These are phyloP conservation scores for Tetrahymena malaccensis DNA, from an alignment of 73 alveolate species.

Conservation along the genomic window DNA sequence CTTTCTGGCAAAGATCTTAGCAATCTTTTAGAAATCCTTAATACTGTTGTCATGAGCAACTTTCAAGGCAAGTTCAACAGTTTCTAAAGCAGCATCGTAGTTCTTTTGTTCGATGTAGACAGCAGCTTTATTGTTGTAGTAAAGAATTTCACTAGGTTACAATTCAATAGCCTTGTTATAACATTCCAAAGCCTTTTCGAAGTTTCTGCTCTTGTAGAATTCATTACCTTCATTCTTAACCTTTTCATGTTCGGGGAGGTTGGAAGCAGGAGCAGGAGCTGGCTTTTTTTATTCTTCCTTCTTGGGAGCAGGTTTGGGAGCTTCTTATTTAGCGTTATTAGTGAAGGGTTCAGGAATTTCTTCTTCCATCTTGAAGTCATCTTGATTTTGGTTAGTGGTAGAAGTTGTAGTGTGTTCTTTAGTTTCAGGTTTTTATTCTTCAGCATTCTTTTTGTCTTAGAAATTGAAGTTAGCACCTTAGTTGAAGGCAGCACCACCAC, in stretches of 20 bases:
- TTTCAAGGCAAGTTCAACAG: conserved; percentile 55
- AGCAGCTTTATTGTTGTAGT: conserved; percentile 80
- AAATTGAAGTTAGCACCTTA: neutral
- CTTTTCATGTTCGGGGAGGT: conserved; percentile 68
- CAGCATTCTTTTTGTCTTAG: conserved; percentile 11
- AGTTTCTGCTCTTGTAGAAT: conserved; percentile 72
- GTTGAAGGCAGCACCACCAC: neutral
- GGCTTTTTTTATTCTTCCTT: neutral
- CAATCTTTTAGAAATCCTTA: conserved; percentile 12
- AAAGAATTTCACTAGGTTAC: conserved; percentile 66
- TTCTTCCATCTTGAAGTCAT: conserved; percentile 21
- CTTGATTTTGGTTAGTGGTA: neutral
- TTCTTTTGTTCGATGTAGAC: conserved; percentile 81
- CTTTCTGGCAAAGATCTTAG: conserved; percentile 52
- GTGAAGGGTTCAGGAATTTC: neutral
- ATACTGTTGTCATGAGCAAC: neutral
- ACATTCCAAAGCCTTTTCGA: conserved; percentile 72
- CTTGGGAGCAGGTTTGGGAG: neutral
- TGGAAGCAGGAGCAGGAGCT: conserved; percentile 5
- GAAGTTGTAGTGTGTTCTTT: neutral
- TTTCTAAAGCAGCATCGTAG: conserved; percentile 74
- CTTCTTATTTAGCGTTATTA: neutral
- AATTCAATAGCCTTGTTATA: conserved; percentile 80
- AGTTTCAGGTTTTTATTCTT: conserved; percentile 40
- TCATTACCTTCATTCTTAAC: conserved; percentile 81